Evolutionary conservation across 768 basidiomycete genomes (phyloP).

Genomic region (Collybia sordida): DNA sequence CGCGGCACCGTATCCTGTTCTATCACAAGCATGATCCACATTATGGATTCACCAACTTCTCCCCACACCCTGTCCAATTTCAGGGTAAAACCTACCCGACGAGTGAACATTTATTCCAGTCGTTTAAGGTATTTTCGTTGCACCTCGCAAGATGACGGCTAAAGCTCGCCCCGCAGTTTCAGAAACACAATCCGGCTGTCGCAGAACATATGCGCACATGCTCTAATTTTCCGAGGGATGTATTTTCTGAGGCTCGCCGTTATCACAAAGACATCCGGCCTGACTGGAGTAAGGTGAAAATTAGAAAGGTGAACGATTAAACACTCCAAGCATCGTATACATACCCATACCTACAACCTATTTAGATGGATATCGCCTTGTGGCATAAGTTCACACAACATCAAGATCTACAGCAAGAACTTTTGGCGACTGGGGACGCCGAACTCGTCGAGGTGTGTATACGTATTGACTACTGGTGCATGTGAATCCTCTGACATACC

Average conservation of each 20-base stretch:
- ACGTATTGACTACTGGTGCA: background rate
- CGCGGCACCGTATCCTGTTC: conserved; percentile 47
- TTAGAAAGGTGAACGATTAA: no score
- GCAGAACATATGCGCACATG: conserved; percentile 69
- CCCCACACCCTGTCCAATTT: conserved; percentile 58
- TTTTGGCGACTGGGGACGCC: conserved; percentile 64
- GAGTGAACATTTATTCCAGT: conserved; percentile 76
- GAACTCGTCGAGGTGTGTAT: conserved; percentile 62
- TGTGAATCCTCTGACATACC: background rate
- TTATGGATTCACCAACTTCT: conserved; percentile 77
- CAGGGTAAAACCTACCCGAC: conserved; percentile 66
- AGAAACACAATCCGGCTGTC: conserved; percentile 54
- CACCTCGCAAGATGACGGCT: background rate
- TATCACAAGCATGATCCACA: conserved; percentile 63
- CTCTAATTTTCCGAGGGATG: conserved; percentile 56
- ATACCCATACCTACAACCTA: background rate
- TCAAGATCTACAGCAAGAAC: conserved; percentile 48
- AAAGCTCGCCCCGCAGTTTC: conserved; percentile 41
- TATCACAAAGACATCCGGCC: conserved; percentile 54
- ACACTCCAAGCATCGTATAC: no score
- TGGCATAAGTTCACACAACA: conserved; percentile 76
- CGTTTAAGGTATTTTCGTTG: conserved; percentile 52
- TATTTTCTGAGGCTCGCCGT: conserved; percentile 65
- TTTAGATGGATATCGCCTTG: conserved; percentile 66
- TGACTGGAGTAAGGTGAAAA: conserved; percentile 27